Conservation (phyloP, 495 filamentous ascomycete species). For the Aspergillus homomorphus region DNA sequence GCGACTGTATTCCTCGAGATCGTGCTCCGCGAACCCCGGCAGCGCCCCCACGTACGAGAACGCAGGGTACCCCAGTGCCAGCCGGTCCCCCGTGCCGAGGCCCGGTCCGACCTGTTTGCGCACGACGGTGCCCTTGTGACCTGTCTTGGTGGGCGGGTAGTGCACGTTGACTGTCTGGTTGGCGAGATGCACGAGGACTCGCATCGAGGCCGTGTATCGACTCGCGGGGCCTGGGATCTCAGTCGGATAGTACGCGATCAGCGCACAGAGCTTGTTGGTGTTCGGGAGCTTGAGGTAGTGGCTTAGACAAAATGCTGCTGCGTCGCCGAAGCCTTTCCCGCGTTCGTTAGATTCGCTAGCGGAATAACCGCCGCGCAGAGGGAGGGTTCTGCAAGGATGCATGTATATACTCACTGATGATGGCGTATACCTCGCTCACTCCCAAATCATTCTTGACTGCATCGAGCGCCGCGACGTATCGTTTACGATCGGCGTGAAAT, state of each 20-base stretch:
- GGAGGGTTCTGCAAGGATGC: too few species aligned
- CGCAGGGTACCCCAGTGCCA: neutral
- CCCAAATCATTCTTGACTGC: neutral
- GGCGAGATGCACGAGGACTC: neutral
- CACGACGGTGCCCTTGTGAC: neutral
- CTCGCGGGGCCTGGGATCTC: neutral
- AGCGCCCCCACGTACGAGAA: slow-evolving; percentile 2
- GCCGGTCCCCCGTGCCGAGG: neutral
- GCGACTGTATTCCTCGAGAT: neutral
- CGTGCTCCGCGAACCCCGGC: slow-evolving; percentile 9
- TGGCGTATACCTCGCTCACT: slow-evolving; percentile 2
- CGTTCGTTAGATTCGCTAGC: neutral
- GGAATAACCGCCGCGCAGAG: too few species aligned
- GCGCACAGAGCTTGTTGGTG: slow-evolving; percentile 1
- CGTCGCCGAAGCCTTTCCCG: slow-evolving; percentile 1
- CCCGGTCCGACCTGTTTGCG: neutral
- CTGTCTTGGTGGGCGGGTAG: neutral
- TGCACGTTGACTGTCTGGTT: neutral
- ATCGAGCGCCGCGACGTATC: neutral
- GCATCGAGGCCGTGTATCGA: neutral
- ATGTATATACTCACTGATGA: neutral
- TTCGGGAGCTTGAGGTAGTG: neutral
- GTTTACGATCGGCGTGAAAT: neutral
- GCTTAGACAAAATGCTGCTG: neutral
- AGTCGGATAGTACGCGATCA: slow-evolving; percentile 6